A percentile compares a stretch with the other conserved stretches of the same genome.
Conservation (phyloP, 345 rosid genomes). For the Chamaenerion angustifolium region DNA sequence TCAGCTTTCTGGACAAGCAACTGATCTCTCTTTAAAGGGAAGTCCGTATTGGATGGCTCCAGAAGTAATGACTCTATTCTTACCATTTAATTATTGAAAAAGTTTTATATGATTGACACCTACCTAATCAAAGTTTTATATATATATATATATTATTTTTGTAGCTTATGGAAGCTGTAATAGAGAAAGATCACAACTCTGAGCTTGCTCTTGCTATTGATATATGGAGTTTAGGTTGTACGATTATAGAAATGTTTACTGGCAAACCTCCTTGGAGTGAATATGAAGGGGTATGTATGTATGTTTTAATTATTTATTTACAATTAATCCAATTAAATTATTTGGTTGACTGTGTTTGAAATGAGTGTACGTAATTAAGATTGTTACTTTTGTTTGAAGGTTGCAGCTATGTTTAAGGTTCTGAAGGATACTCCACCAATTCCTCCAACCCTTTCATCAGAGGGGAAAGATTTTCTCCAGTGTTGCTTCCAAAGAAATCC, state of each 20-base stretch:
- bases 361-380: too few species aligned
- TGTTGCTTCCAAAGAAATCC: slow-evolving; percentile 81
- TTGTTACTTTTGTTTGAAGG: slow-evolving; percentile 31
- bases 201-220: slow-evolving; percentile 89
- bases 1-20: slow-evolving; percentile 81
- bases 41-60: slow-evolving; percentile 99
- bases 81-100: too few species aligned
- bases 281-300: slow-evolving; percentile 63
- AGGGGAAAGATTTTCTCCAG: slow-evolving; percentile 76
- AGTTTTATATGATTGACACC: too few species aligned
- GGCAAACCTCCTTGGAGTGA: slow-evolving; percentile 99
- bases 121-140: too few species aligned
- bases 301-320: slow-evolving; percentile 1
- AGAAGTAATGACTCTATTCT: too few species aligned
- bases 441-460: slow-evolving; percentile 67
- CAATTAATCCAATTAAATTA: neutral
- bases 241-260: slow-evolving; percentile 87
- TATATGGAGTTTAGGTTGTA: slow-evolving; percentile 99
- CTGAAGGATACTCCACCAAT: slow-evolving; percentile 68
- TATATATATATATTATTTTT: too few species aligned
- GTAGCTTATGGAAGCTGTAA: slow-evolving; percentile 88
- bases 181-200: slow-evolving; percentile 64
- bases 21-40: slow-evolving; percentile 85
- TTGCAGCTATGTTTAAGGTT: slow-evolving; percentile 95
- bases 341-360: neutral